Conservation (phyloP, 805 yeast genomes). For the Ogataea salicorniae region DNA sequence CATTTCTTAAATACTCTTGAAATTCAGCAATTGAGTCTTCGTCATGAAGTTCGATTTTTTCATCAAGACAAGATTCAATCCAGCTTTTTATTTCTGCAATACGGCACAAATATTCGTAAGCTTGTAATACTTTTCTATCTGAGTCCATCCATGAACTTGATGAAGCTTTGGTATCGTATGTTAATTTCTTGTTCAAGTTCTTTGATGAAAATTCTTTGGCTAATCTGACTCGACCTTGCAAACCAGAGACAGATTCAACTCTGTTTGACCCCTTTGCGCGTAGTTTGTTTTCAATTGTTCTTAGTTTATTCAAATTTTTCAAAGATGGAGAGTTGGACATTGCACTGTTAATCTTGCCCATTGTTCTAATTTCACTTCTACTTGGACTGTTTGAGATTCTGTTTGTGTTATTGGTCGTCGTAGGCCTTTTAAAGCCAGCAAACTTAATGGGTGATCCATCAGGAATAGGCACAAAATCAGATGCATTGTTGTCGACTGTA, state of each 20-base stretch:
- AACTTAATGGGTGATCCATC: constrained; percentile 16
- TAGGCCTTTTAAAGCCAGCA: constrained; percentile 10
- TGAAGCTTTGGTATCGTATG: not conserved
- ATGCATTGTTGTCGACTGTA: constrained; percentile 23
- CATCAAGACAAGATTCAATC: constrained; percentile 35
- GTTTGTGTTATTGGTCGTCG: constrained; percentile 1
- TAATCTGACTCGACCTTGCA: constrained; percentile 11
- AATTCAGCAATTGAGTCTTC: constrained; percentile 42
- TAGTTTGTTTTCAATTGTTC: constrained; percentile 26
- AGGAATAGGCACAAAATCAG: constrained; percentile 22
- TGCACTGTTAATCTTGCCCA: constrained; percentile 30
- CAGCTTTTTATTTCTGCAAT: constrained; percentile 46
- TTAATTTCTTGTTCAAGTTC: not conserved
- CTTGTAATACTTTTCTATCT: constrained; percentile 24
- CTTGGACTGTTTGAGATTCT: constrained; percentile 12
- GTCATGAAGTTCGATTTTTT: constrained; percentile 18
- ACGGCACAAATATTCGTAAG: constrained; percentile 48
- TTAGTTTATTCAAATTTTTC: constrained; percentile 30
- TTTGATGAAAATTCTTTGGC: constrained; percentile 11
- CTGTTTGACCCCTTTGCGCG: constrained; percentile 4
- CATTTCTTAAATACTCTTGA: constrained; percentile 70
- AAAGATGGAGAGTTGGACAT: constrained; percentile 33
- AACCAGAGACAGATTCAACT: constrained; percentile 11
- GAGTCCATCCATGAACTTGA: constrained; percentile 23
- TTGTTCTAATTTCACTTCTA: constrained; percentile 25